Base-by-base conservation (phyloP, 768 basidiomycete genomes). In the Xanthoconium stramineum region DNA sequence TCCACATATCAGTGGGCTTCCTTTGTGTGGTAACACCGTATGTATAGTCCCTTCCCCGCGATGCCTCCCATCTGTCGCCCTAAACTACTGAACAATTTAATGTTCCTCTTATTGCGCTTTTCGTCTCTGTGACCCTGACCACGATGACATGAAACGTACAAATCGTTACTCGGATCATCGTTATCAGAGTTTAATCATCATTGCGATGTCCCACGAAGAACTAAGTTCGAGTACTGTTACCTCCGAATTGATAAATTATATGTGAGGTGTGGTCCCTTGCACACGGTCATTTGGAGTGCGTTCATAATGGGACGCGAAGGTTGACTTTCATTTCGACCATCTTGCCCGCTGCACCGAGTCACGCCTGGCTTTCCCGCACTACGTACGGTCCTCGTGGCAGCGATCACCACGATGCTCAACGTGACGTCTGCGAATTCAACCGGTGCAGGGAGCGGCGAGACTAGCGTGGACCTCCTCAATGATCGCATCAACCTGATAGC, bases 401-500 rank as follows among this genome's bases (percentile, higher is more conserved):
- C 39, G 29, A 55, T 49, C 24, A 47, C 56, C 39, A 43, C 42
- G 33, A 54, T 56, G 55, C 17, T 33, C 43, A 30, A 64, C 48
- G 46, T 44, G 47, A 45, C 53, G 40, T 49, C 48, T n/a, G 32
- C 52, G 36, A 67, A 58, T 42, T 43, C 47, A 24, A 57, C 55
- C 7, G 13, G n/a, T 45, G 28, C 48, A 43, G 50, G 45, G 8
- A 51, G 28, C 19, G 9, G 5, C 19, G 65, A 64, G 38, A 50
- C 42, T 8, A 44, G 42, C 36, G 7, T 35, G 7, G 13, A 53
- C 35, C 56, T 60, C 45, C 40, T 68, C 47, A 59, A 52, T n/a
- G 66, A 68, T 47, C 65, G 67, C 33, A 44, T 68, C 59, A 56
- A 60, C 37, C 49, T 68, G 55, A 65, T 68, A 29, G 55, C 66